Evolutionary conservation across 23 red algal genomes (phyloP), one percentile per base, ranked within the genome.

Genomic region (Cyanidium caldarium): DNA sequence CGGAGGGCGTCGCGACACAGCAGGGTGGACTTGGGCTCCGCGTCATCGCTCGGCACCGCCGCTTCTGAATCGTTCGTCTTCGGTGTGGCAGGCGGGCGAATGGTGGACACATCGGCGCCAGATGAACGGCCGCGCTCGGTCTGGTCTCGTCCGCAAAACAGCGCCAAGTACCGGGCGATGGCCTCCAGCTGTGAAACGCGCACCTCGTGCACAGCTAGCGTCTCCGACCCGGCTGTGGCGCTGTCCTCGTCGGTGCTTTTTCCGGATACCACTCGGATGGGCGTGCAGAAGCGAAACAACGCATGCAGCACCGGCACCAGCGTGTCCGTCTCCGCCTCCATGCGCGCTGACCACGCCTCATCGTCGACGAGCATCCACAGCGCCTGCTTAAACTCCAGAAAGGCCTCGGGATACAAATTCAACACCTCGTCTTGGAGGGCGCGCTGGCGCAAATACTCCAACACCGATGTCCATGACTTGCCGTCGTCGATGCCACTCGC

Each of bases 211-310:
- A 28, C 19, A 5, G n/a, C 51, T 28, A 61, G 51, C 10, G 51
- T 28, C 5, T 61, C 51, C 23, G 7, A 10, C 23, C 7, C 21
- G 7, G 5, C 13, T 61, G 10, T 16, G 31, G 7, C 10, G 21
- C 21, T 25, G 51, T 25, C 51, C 5, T 28, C 51, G 21, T 28
- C n/a, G 3, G 10, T 28, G 3, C n/a, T 28, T 28, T 10, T 7
- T 25, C n/a, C n/a, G n/a, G 51, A 61, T 16, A 7, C 7, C 10
- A 61, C 23, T 28, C 31, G 51, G 13, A 61, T 28, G 7, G 51
- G 51, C 51, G 51, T 61, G 51, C 51, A 61, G 31, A 16, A 61
- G 31, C 51, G 51, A 61, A 28, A 61, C 51, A 61, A 61, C 51
- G 19, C 51, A 7, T 7, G 7, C 5, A 61, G n/a, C n/a, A 5